Evolutionary conservation across 768 basidiomycete species (phyloP), one percentile per base, ranked within the genome.

Genomic region (Lyophyllum shimeji): DNA sequence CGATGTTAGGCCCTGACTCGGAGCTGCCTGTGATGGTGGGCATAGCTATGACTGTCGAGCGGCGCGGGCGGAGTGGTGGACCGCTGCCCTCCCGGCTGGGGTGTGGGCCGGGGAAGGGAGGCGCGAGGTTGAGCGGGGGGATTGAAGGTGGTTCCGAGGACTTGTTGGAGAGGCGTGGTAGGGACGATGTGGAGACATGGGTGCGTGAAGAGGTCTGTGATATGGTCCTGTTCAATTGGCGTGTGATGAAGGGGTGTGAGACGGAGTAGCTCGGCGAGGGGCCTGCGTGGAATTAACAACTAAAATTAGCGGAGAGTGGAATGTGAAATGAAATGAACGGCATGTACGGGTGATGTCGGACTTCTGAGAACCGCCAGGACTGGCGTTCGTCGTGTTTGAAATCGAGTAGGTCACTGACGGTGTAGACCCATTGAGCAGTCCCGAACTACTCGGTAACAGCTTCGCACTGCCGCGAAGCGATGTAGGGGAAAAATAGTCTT

Each of bases 141-240:
- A 89, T 82, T 18, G 69, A 71, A 0, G 85, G 83, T 3, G 20
- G 74, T 63, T 56, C 68, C 5, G 25, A 40, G 13, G 62, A 44
- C 33, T 43, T 52, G 20, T 43, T 52, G 20, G 57, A 48, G 44
- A 55, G 59, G 34, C 60, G 59, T 34, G 58, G 51, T 15, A 65
- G 45, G 7, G 69, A 66, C 15, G 76, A 79, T 13, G 63, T 63
- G 3, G 83, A 82, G 33, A 75, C 68, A 53, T 85, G 80, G 1
- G 82, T 85, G 43, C 78, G 78, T 15, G 84, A 84, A 1, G 87
- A 89, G 1, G 79, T 81, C 55, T 86, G 77, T 23, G 85, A 87
- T 42, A 80, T 73, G 5, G 87, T 84, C 31, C 87, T 76, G 63
- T 87, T 89, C 54, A 89, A 69, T 12, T 82, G 83, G 2, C 88